Evolutionary conservation across 2,329 filamentous ascomycete genomes (phyloP), one percentile per base, ranked within the genome.

Genomic region (Didymella pomorum): DNA sequence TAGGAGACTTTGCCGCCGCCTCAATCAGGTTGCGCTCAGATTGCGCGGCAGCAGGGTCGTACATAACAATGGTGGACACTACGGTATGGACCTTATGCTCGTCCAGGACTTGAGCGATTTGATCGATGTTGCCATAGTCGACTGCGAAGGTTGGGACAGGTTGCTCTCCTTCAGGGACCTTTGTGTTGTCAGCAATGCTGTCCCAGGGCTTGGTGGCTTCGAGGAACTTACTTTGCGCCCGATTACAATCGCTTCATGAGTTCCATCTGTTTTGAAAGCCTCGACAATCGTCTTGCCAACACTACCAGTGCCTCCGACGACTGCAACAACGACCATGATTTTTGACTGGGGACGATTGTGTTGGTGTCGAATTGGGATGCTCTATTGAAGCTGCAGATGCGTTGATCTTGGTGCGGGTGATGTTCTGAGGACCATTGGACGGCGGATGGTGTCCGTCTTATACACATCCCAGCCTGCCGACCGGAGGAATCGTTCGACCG

Each of bases 241-340:
- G 4, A 83, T 62, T 4, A 82, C 71, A 43, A 79, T 68, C 11
- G 82, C 71, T 11, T 79, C 57, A 52, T 79, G 74, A 41, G 77
- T 75, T 43, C 53, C 72, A 18, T 61, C 68, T 23, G 65, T 72
- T 9, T 62, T 62, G 16, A 84, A 61, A 21, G 72, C 78, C 18
- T 84, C 81, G 20, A 83, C 78, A 28, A 84, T 73, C 1, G 80
- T 77, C 18, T 75, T 76, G 12, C 82, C 82, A 1, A 83, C 69
- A n/a, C 71, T 72, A 23, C 81, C 81, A 0, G 78, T 79, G 14
- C 81, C 82, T 47, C 82, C 82, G 5, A 79, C 79, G 16, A 84
- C 76, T 48, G 79, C 82, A 37, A 84, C 71, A 20, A 77, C 67
- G 14, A 72, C 65, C 79, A 81, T 81, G 42, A 10, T 51, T 33